Evolutionary conservation across 257 asterid species (phyloP).

Genomic region (Nicotiana benthamiana): DNA sequence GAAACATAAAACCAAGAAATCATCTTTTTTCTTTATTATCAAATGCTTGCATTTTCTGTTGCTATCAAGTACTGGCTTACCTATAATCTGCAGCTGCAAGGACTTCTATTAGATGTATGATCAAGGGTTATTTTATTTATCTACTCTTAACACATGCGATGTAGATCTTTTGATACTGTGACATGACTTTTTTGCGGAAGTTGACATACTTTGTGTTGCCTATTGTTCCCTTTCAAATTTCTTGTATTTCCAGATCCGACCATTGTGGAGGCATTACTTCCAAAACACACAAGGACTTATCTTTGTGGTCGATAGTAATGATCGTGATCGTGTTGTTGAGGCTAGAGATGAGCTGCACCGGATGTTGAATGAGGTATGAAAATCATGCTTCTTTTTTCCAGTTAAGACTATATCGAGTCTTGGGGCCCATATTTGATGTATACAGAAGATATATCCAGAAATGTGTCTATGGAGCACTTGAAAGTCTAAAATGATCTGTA

Average conservation of each 20-base stretch:
- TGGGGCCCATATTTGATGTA: not conserved
- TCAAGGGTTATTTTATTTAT: not conserved
- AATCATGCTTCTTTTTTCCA: not conserved
- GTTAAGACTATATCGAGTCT: not conserved
- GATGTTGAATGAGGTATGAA: constrained; percentile 66
- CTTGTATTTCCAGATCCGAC: constrained; percentile 52
- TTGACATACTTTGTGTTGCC: not conserved
- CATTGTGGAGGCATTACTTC: constrained; percentile 83
- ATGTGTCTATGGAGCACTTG: not conserved
- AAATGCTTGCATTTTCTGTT: not conserved
- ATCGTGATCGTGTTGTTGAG: constrained; percentile 82
- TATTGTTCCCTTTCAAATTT: constrained; percentile 4
- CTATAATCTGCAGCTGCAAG: not conserved
- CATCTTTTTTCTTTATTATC: not conserved
- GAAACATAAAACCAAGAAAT: not conserved
- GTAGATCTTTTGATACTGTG: not conserved
- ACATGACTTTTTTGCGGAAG: not conserved
- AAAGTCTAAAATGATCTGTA: not conserved
- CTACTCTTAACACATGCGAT: not conserved
- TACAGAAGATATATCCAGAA: not conserved
- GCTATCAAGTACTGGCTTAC: not conserved
- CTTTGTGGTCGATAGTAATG: constrained; percentile 78
- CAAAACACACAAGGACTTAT: constrained; percentile 84
- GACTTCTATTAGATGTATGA: not conserved
- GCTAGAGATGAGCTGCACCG: constrained; percentile 84